Percentiles rank a stretch among this genome's conserved stretches.
phyloP scores from a whole-genome alignment of 257 asterid genomes.

The Plectranthus barbatus region DNA sequence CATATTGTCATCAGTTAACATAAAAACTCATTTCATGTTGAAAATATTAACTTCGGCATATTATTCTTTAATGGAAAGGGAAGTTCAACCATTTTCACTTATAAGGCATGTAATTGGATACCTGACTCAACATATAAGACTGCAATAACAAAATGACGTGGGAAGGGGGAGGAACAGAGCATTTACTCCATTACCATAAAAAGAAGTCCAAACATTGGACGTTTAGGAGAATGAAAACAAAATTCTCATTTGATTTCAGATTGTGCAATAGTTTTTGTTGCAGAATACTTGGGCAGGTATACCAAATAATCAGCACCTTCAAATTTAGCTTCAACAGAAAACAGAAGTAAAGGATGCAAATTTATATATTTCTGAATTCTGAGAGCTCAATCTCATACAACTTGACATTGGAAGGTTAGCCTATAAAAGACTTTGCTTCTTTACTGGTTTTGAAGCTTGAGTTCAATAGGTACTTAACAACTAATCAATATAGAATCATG shows the following conservation, averaged over 20 bases:
- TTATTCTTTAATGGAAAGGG: neutral
- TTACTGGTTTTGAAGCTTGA: neutral
- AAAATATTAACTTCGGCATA: neutral
- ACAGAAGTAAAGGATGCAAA: neutral
- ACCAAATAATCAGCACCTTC: neutral
- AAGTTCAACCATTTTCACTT: neutral
- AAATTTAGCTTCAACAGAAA: neutral
- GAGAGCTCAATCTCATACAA: neutral
- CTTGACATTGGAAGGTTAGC: neutral
- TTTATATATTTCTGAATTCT: too few relatives aligned
- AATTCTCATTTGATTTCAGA: neutral
- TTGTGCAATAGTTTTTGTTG: neutral
- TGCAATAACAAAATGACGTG: neutral
- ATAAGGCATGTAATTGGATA: too few relatives aligned
- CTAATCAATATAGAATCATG: too few relatives aligned
- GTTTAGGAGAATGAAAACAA: neutral
- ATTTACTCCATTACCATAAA: too few relatives aligned
- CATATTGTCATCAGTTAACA: neutral
- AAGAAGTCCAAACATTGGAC: neutral
- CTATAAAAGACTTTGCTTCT: neutral
- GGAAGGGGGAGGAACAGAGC: neutral
- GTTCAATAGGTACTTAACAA: neutral
- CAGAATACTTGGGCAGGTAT: neutral
- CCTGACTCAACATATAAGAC: neutral
- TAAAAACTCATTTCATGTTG: neutral